Percentiles rank a stretch among this genome's conserved stretches.
Conservation (phyloP, 495 filamentous ascomycete species). For the Cetradonia linearis region DNA sequence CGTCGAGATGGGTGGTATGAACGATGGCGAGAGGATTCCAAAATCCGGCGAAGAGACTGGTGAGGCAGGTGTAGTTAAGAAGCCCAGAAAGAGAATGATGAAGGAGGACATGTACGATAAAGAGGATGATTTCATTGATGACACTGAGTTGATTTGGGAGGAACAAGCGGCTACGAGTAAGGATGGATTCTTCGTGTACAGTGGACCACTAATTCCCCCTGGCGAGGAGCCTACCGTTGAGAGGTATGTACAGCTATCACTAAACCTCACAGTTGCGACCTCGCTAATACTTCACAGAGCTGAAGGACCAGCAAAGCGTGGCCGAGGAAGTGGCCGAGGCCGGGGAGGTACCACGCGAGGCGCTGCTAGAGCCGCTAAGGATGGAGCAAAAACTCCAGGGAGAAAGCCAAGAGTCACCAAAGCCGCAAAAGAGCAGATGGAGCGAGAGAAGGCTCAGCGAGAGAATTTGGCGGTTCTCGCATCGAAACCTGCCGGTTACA, state of each 20-base stretch:
- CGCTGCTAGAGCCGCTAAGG: conserved; percentile 32
- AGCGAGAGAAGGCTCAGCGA: conserved; percentile 60
- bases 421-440: conserved; percentile 43
- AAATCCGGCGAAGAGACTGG: conserved; percentile 29
- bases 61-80: conserved; percentile 47
- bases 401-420: conserved; percentile 77
- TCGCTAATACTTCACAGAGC: conserved; percentile 9
- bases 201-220: conserved; percentile 73
- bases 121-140: conserved; percentile 94
- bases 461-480: conserved; percentile 38
- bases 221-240: conserved; percentile 80
- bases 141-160: conserved; percentile 92
- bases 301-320: conserved; percentile 59
- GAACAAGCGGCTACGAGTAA: conserved; percentile 87
- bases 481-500: conserved; percentile 24
- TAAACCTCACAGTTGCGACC: not conserved
- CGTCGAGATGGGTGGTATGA: conserved; percentile 60
- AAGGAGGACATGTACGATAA: conserved; percentile 95
- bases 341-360: conserved; percentile 29
- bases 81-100: conserved; percentile 64
- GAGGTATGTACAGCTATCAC: conserved; percentile 39
- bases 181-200: conserved; percentile 86
- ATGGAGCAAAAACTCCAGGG: conserved; percentile 30
- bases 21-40: conserved; percentile 33
- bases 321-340: conserved; percentile 54